Evolutionary conservation across 1,284 basidiomycete species (phyloP).

Genomic region (Ganoderma lucidum): DNA sequence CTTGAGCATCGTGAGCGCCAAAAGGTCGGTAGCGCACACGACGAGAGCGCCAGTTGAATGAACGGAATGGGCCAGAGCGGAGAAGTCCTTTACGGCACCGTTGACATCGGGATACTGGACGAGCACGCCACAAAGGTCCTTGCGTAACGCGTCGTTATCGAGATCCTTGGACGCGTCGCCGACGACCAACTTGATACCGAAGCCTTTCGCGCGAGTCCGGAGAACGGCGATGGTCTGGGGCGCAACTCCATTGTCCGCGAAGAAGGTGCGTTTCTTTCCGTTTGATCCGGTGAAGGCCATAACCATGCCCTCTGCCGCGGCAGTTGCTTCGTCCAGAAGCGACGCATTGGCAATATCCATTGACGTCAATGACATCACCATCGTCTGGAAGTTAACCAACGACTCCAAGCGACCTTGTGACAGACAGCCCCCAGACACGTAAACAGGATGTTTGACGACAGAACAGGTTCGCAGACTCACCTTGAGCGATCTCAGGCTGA

Average conservation of each 20-base stretch:
- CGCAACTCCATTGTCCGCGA: slow-evolving; percentile 84
- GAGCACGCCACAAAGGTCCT: slow-evolving; percentile 86
- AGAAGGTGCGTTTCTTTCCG: slow-evolving; percentile 85
- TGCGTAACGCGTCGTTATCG: slow-evolving; percentile 60
- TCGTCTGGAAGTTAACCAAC: slow-evolving; percentile 96
- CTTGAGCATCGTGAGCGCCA: slow-evolving; percentile 93
- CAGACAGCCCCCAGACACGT: slow-evolving; percentile 24
- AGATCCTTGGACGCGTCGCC: slow-evolving; percentile 64
- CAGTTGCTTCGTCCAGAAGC: slow-evolving; percentile 91
- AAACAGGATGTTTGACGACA: not conserved
- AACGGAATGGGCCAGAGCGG: slow-evolving; percentile 68
- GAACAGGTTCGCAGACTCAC: slow-evolving; percentile 47
- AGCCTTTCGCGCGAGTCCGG: slow-evolving; percentile 87
- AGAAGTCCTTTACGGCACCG: slow-evolving; percentile 86
- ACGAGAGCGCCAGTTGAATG: slow-evolving; percentile 86
- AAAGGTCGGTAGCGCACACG: slow-evolving; percentile 89
- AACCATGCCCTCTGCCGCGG: slow-evolving; percentile 93
- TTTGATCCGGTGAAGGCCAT: slow-evolving; percentile 75
- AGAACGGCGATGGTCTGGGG: slow-evolving; percentile 92
- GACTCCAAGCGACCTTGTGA: slow-evolving; percentile 91
- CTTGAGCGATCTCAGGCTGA: slow-evolving; percentile 94
- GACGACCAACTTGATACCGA: slow-evolving; percentile 84
- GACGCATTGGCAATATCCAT: slow-evolving; percentile 97
- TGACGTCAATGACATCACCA: slow-evolving; percentile 93
- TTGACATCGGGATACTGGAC: slow-evolving; percentile 95